Evolutionary conservation across 495 filamentous ascomycete genomes (phyloP).

Genomic region (Cryomyces minteri): DNA sequence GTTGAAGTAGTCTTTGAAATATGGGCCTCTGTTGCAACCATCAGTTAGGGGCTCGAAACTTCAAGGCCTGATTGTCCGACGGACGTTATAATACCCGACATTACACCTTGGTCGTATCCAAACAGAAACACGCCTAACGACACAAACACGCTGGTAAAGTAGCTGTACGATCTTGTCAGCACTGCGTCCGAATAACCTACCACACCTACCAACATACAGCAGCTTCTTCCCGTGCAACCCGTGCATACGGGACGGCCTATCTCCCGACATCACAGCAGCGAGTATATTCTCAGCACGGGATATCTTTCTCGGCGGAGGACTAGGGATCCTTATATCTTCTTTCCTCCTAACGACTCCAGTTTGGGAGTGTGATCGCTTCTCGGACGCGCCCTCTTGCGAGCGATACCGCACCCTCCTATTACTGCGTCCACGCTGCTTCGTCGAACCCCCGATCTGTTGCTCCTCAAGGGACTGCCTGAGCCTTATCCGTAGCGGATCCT

Average conservation of each 20-base stretch:
- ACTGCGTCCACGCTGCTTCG: constrained; percentile 14
- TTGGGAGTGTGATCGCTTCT: constrained; percentile 11
- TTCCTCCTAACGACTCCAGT: constrained; percentile 38
- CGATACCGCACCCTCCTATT: constrained; percentile 34
- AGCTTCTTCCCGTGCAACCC: constrained; percentile 92
- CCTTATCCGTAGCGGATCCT: constrained; percentile 53
- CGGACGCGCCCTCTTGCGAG: constrained; percentile 11
- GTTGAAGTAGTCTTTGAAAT: constrained; percentile 84
- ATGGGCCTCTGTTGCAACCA: constrained; percentile 40
- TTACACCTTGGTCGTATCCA: constrained; percentile 97
- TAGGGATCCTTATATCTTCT: constrained; percentile 69
- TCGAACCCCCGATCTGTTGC: constrained; percentile 28
- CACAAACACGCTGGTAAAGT: constrained; percentile 96
- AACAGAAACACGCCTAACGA: constrained; percentile 95
- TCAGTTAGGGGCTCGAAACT: not conserved
- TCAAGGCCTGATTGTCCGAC: not conserved
- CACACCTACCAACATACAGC: constrained; percentile 32
- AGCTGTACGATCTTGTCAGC: constrained; percentile 31
- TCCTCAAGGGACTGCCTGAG: constrained; percentile 44
- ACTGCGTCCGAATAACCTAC: not conserved
- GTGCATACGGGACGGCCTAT: constrained; percentile 49
- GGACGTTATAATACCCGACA: constrained; percentile 98
- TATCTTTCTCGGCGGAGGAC: constrained; percentile 40
- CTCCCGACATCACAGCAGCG: constrained; percentile 65
- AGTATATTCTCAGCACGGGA: constrained; percentile 46